Conservation (phyloP, 306 rosid genomes). For the Cucurbita pepo region DNA sequence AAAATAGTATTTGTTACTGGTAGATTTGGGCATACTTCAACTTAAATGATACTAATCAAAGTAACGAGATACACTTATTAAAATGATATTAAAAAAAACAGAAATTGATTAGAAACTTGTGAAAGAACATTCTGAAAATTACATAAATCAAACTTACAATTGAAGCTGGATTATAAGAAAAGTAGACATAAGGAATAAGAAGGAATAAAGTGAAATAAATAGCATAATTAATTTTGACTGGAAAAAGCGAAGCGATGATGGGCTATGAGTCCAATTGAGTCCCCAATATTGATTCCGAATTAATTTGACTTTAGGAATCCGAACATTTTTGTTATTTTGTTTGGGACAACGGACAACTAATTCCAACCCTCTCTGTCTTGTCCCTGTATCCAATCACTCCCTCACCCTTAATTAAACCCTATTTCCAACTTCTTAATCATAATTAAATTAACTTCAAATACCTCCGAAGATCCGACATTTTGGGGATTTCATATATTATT, state of each 20-base stretch:
- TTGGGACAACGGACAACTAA: not conserved
- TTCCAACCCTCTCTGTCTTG: not conserved
- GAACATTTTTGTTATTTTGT: not conserved
- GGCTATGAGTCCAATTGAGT: not conserved
- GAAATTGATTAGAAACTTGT: no score
- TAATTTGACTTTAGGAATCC: not conserved
- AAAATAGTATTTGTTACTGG: no score
- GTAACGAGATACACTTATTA: no score
- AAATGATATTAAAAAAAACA: no score
- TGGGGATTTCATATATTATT: not conserved
- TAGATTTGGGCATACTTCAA: no score
- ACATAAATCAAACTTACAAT: not conserved
- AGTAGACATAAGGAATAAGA: not conserved
- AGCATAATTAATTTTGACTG: not conserved
- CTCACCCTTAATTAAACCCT: not conserved
- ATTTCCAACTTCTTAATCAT: not conserved
- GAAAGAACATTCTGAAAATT: no score
- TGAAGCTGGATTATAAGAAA: not conserved
- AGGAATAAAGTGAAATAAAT: not conserved
- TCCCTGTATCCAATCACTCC: not conserved
- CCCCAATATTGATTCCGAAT: not conserved
- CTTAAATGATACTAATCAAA: no score
- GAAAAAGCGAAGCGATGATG: not conserved
- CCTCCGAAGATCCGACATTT: not conserved
- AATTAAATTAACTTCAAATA: not conserved